These are phyloP conservation scores for Dillenia suffruticosa DNA, from an alignment of 164 flowering plant genomes.

Conservation along the genomic window DNA sequence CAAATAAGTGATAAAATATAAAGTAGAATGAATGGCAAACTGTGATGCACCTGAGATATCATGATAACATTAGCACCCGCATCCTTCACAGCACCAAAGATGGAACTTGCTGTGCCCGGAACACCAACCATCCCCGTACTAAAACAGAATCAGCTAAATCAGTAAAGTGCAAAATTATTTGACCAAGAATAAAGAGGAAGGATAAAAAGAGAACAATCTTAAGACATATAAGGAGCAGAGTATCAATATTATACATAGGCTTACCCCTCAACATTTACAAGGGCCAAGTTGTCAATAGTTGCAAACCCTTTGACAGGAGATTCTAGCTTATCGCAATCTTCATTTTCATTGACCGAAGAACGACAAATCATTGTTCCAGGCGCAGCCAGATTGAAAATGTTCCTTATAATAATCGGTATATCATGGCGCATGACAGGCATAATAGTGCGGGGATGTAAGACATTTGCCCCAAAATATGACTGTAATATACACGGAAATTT, in stretches of 20 bases:
- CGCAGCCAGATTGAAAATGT: conserved; percentile 84
- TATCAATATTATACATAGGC: conserved; percentile 13
- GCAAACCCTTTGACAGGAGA: conserved; percentile 94
- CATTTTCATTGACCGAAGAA: conserved; percentile 30
- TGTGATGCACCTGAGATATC: conserved; percentile 80
- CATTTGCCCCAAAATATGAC: conserved; percentile 99
- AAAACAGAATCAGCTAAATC: conserved; percentile 9
- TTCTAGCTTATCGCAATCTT: conserved; percentile 36
- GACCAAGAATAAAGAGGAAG: neutral
- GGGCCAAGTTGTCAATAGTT: conserved; percentile 94
- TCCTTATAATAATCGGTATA: conserved; percentile 96
- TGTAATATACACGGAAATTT: conserved; percentile 32
- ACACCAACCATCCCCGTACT: conserved; percentile 99
- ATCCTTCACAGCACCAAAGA: conserved; percentile 92
- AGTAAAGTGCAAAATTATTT: neutral
- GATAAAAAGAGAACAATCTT: neutral
- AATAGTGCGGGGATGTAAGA: conserved; percentile 95
- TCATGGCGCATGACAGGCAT: conserved; percentile 90
- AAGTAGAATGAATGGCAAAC: neutral
- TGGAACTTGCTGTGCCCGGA: conserved; percentile 93
- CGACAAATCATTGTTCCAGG: conserved; percentile 90
- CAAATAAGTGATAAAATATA: conserved; percentile 5
- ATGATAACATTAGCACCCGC: conserved; percentile 98
- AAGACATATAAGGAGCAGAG: neutral
- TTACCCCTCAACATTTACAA: conserved; percentile 99